A percentile compares a stretch with the other conserved stretches of the same genome.
Conservation (phyloP, 2,329 filamentous ascomycete species). For the Penicillium thymicola region DNA sequence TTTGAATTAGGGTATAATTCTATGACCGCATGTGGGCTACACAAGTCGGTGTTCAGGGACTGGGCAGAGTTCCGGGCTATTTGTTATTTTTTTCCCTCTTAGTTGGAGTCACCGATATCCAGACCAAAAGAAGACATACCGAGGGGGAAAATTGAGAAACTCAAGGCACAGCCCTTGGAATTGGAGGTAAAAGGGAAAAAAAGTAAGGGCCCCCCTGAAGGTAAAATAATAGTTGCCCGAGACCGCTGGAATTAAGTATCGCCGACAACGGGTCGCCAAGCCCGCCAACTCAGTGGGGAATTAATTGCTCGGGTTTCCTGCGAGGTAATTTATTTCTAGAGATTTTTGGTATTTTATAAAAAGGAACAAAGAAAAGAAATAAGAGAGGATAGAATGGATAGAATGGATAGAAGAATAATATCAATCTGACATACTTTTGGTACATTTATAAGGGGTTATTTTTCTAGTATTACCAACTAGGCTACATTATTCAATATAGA, state of each 20-base stretch:
- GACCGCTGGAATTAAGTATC: conserved; percentile 28
- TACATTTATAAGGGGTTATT: not conserved
- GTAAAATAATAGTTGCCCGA: conserved; percentile 24
- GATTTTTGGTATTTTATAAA: not conserved
- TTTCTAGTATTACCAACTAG: not conserved
- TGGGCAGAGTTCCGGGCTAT: conserved; percentile 10
- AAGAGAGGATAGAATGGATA: not conserved
- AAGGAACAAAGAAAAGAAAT: not conserved
- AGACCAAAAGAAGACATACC: not conserved
- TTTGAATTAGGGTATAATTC: conserved; percentile 10
- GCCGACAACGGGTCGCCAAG: conserved; percentile 24
- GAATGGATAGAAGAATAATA: not conserved
- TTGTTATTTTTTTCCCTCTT: conserved; percentile 6
- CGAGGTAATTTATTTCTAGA: not conserved
- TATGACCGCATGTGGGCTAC: conserved; percentile 21
- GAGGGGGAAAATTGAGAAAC: conserved; percentile 4
- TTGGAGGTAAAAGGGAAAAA: conserved; percentile 13
- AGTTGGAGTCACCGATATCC: not conserved
- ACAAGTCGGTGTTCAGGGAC: conserved; percentile 17
- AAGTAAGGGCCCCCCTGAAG: conserved; percentile 23
- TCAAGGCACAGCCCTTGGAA: conserved; percentile 14
- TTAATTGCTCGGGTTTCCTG: conserved; percentile 2
- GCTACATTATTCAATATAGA: not conserved
- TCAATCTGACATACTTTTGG: not conserved
- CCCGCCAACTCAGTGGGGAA: conserved; percentile 11